These are phyloP conservation scores for Dioscorea zingiberensis DNA, from an alignment of 106 monocot genomes.

Conservation along the genomic window DNA sequence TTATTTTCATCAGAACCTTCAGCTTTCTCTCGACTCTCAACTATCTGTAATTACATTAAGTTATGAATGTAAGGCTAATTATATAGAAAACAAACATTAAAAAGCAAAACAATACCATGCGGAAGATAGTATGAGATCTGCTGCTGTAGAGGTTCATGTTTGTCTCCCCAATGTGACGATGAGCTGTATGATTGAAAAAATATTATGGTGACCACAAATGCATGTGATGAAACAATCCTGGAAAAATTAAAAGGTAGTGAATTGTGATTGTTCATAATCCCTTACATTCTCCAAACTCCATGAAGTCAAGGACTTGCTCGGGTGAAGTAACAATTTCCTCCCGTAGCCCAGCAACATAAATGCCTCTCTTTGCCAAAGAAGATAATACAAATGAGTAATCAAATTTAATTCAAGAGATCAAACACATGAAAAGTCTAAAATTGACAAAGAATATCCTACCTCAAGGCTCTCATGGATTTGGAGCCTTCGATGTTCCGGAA, in stretches of 20 bases:
- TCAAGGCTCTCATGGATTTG: constrained; percentile 94
- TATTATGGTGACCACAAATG: not conserved
- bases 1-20: constrained; percentile 37
- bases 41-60: constrained; percentile 39
- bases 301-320: constrained; percentile 77
- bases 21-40: constrained; percentile 83
- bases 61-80: not conserved
- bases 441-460: constrained; percentile 23
- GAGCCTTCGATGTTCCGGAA: constrained; percentile 87
- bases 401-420: not conserved
- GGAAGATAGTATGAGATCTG: constrained; percentile 97
- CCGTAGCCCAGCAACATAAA: constrained; percentile 93
- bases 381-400: not conserved
- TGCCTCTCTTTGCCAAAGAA: constrained; percentile 65
- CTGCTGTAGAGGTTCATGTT: constrained; percentile 98
- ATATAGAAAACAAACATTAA: constrained; percentile 2
- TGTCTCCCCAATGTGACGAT: constrained; percentile 94
- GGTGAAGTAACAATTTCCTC: constrained; percentile 88
- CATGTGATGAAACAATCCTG: not conserved
- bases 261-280: not conserved
- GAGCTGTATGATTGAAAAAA: constrained; percentile 46
- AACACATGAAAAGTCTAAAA: not conserved
- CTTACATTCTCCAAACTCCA: constrained; percentile 96
- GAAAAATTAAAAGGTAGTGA: not conserved
- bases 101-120: constrained; percentile 45